Base-by-base conservation (phyloP, 805 yeast species). In the Kodamaea hsintzibuensis region DNA sequence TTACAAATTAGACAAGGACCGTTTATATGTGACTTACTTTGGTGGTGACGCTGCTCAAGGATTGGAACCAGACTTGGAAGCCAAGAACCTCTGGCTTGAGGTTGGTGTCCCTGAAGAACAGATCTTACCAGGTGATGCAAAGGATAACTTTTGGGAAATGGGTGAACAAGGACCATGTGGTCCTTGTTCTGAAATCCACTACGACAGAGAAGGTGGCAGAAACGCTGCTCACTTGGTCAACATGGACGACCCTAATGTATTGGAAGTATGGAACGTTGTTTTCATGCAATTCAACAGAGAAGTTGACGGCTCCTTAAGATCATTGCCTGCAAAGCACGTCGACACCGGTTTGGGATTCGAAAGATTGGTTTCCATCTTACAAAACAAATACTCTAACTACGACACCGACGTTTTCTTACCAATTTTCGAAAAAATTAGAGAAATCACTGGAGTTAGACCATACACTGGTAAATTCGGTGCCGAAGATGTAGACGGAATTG, bases 81-180 rank as follows among this genome's bases (percentile, higher is more conserved):
- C 98, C 52, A 89, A 89, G 70, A 77, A 88, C 64, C 76, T 83
- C 58, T 95, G 99, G 99, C 76, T 78, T 58, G 83, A 80, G 39
- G 88, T 88, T 42, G 99, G 99, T 63, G 96, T 93, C 53, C 81
- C 86, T 35, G 97, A 90, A 62, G 92, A 86, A 69, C 98, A 91
- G 69, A 93, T 95, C 62, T 78, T 95, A 61, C 96, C 97, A 17
- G 99, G 99, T 54, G 77, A 85, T 61, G 89, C 86, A 51, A 78
- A 85, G 67, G 99, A 95, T 71, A 95, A 95, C 76, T 95, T 95
- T 74, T 95, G 99, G 99, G 99, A 95, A 79, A 95, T 95, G 99
- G 99, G 99, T 65, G 99, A 96, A 68, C 98, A 93, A 78, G 99
- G 99, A 61, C 99, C 99, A 48, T 95, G 99, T 79, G 99, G 99